These are phyloP conservation scores for Paecilomyces fulvus DNA, from an alignment of 2,329 filamentous ascomycete species.

Conservation along the genomic window DNA sequence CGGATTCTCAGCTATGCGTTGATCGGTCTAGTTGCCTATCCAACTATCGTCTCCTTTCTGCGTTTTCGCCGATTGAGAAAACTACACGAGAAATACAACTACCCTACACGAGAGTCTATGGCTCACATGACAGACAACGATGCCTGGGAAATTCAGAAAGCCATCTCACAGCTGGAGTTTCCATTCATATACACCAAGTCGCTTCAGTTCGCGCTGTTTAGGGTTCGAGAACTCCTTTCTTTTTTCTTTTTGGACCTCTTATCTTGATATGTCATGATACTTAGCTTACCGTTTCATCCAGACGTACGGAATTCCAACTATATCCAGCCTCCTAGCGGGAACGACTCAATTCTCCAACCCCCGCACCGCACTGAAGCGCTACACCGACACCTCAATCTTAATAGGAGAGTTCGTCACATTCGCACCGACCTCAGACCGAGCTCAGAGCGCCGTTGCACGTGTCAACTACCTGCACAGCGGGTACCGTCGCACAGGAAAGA, in stretches of 20 bases:
- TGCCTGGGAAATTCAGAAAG: slow-evolving; percentile 42
- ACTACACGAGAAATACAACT: slow-evolving; percentile 36
- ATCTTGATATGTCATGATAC: not conserved
- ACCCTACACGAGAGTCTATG: slow-evolving; percentile 37
- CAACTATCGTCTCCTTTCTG: slow-evolving; percentile 17
- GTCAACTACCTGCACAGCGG: slow-evolving; percentile 56
- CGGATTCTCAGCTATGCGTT: slow-evolving; percentile 16
- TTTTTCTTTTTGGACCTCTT: not conserved
- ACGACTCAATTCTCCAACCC: slow-evolving; percentile 43
- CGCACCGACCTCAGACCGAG: slow-evolving; percentile 36
- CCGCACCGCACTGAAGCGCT: slow-evolving; percentile 45
- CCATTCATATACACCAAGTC: slow-evolving; percentile 44
- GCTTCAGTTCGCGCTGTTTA: slow-evolving; percentile 52
- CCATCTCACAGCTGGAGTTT: slow-evolving; percentile 46
- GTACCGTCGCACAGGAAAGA: slow-evolving; percentile 51
- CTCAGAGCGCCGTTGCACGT: slow-evolving; percentile 48
- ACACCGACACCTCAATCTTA: slow-evolving; percentile 44
- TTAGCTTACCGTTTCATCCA: slow-evolving; percentile 11
- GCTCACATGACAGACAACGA: slow-evolving; percentile 48
- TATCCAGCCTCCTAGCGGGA: slow-evolving; percentile 41
- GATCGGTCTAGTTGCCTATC: slow-evolving; percentile 16
- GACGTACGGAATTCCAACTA: slow-evolving; percentile 50
- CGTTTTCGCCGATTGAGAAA: slow-evolving; percentile 27
- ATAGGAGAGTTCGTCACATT: slow-evolving; percentile 42
- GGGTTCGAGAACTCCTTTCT: slow-evolving; percentile 25